Evolutionary conservation across 1,284 basidiomycete species (phyloP).

Genomic region (Apiotrichum siamense): DNA sequence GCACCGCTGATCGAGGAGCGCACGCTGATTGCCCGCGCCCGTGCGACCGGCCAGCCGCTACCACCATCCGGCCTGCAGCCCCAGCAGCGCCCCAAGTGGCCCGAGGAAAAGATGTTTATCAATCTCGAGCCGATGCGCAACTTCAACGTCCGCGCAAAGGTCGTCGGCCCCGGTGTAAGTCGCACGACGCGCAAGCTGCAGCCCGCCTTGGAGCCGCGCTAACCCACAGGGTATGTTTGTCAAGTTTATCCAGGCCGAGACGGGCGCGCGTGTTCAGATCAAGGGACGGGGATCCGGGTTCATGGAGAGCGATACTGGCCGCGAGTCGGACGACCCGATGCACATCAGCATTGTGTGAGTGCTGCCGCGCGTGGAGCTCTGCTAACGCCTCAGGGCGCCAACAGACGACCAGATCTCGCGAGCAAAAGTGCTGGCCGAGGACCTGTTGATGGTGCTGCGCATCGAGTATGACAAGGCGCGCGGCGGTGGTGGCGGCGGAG

Average conservation of each 20-base stretch:
- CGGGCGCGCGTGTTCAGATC: slow-evolving; percentile 94
- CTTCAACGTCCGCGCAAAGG: slow-evolving; percentile 95
- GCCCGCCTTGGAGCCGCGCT: no score
- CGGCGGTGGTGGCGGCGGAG: slow-evolving; percentile 50
- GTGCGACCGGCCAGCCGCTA: slow-evolving; percentile 37
- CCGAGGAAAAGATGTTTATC: slow-evolving; percentile 85
- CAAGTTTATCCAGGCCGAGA: slow-evolving; percentile 97
- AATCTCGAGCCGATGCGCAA: slow-evolving; percentile 84
- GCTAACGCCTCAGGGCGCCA: slow-evolving; percentile 60
- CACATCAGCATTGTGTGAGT: slow-evolving; percentile 84
- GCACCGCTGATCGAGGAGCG: slow-evolving; percentile 84
- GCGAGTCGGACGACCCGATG: slow-evolving; percentile 85
- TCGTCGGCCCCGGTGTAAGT: slow-evolving; percentile 84
- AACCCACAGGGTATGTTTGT: slow-evolving; percentile 78
- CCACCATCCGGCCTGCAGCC: slow-evolving; percentile 14
- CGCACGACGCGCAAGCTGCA: no score
- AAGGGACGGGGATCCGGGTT: slow-evolving; percentile 94
- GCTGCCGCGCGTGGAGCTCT: neutral
- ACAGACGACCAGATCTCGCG: slow-evolving; percentile 79
- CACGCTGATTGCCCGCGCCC: slow-evolving; percentile 46
- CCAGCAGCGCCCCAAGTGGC: slow-evolving; percentile 74
- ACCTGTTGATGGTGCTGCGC: slow-evolving; percentile 77
- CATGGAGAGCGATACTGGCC: slow-evolving; percentile 86
- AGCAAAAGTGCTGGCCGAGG: slow-evolving; percentile 81
- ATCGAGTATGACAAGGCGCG: slow-evolving; percentile 76